Base-by-base conservation (phyloP, 495 filamentous ascomycete species). In the Aspergillus conjunctus region DNA sequence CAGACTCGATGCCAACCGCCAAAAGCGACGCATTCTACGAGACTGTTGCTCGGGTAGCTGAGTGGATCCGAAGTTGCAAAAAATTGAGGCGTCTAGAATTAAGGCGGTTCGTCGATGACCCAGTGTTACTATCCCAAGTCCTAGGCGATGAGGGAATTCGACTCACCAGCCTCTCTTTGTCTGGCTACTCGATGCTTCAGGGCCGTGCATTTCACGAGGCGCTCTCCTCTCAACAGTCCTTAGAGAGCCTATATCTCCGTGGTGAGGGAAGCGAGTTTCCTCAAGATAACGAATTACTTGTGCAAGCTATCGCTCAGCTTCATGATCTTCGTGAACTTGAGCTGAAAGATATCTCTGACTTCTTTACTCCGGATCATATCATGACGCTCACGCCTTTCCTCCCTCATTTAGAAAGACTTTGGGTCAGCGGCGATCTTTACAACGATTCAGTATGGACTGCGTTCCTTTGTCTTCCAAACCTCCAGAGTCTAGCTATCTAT, bases 351-450 rank as follows among this genome's bases (percentile, higher is more conserved):
- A 77, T 85, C 10, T 84, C 83, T 3, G 83, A 86, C 26, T 76
- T 78, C 50, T 81, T 88, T 46, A 69, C 65, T 5, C 79, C 80
- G 48, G 70, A 77, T 20, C 71, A 86, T 48, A 76, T 90, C 43
- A 71, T 74, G 20, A 57, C 67, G 10, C 72, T 90, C 7, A 78
- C 84, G 1, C 70, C 73, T 22, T 73, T 68, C 14, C 71, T 88
- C 31, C 71, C 74, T 0, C 63, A 70, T 4, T 73, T 91, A 15
- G 83, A 87, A 62, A 72, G 81, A 5, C 75, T 89, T 37, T 80
- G 75, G 64, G 75, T 80, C 22, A 78, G 81, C 54, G 83, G 85
- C 34, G 83, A 82, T 43, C 79, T 77, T 11, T 73, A 86, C 31
- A 75, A 80, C 0, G 81, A 88, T 60, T 73, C 72, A 43, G 69